Evolutionary conservation across 108 stramenopile genomes (phyloP).

Genomic region (Cyclostephanos invisitatus): DNA sequence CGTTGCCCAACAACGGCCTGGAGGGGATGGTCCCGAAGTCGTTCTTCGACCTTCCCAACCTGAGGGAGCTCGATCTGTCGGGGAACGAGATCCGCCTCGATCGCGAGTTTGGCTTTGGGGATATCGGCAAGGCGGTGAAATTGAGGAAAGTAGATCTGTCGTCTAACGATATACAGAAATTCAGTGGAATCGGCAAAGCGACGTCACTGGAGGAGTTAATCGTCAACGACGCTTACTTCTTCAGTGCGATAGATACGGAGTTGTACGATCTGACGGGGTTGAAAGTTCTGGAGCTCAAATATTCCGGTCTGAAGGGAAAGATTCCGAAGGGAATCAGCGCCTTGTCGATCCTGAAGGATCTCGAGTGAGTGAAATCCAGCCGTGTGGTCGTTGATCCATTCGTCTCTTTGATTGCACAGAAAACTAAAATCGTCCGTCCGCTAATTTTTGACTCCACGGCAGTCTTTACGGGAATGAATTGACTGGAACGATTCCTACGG

Average conservation of each 20-base stretch:
- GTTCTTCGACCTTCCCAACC: slow-evolving; percentile 38
- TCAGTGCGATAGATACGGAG: slow-evolving; percentile 18
- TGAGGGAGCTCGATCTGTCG: slow-evolving; percentile 40
- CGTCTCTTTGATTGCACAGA: neutral
- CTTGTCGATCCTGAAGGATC: slow-evolving; percentile 26
- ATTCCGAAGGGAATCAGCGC: slow-evolving; percentile 46
- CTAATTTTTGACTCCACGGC: neutral
- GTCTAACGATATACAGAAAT: slow-evolving; percentile 48
- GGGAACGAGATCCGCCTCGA: slow-evolving; percentile 48
- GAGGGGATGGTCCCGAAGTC: slow-evolving; percentile 50
- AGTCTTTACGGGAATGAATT: slow-evolving; percentile 46
- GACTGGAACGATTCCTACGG: slow-evolving; percentile 58
- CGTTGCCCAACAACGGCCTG: slow-evolving; percentile 37
- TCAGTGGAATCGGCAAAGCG: slow-evolving; percentile 38
- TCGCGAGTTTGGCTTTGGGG: slow-evolving; percentile 45
- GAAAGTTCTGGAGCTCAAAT: slow-evolving; percentile 44
- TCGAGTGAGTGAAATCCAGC: slow-evolving; percentile 20
- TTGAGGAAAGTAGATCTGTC: slow-evolving; percentile 46
- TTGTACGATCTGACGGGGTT: slow-evolving; percentile 29
- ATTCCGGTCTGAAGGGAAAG: slow-evolving; percentile 42
- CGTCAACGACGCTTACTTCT: slow-evolving; percentile 47
- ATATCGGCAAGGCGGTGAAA: slow-evolving; percentile 51
- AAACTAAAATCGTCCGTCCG: neutral
- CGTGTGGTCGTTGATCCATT: neutral
- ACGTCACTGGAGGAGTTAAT: slow-evolving; percentile 37